Percentiles rank a stretch among this genome's conserved stretches.
Evolutionary conservation across 495 filamentous ascomycete species (phyloP).

Genomic region (Letharia columbiana): DNA sequence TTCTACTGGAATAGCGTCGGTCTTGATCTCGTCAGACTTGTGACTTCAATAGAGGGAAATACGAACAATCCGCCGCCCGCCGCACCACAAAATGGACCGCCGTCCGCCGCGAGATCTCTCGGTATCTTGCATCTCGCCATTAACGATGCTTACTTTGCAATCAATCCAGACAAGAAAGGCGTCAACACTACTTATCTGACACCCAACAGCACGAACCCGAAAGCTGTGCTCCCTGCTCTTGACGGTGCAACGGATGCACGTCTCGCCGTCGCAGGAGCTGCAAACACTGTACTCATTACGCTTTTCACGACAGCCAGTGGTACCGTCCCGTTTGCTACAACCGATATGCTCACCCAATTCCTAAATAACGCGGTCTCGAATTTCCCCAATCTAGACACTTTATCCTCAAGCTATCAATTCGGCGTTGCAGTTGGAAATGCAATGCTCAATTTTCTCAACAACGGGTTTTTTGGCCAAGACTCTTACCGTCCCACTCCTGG

Average conservation of each 20-base stretch:
- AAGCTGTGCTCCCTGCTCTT: constrained; percentile 6
- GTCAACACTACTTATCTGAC: constrained; percentile 23
- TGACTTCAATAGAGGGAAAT: constrained; percentile 23
- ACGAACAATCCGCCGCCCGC: constrained; percentile 23
- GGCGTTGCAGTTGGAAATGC: constrained; percentile 27
- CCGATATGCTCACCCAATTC: not conserved
- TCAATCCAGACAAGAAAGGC: constrained; percentile 21
- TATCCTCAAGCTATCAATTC: constrained; percentile 26
- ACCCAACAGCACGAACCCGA: constrained; percentile 13
- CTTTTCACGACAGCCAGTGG: constrained; percentile 20
- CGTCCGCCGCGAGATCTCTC: constrained; percentile 20
- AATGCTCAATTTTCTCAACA: constrained; percentile 25
- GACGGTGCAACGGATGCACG: constrained; percentile 25
- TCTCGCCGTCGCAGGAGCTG: constrained; percentile 29
- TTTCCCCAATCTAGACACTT: constrained; percentile 22
- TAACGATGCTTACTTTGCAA: constrained; percentile 31
- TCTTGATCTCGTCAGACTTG: constrained; percentile 28
- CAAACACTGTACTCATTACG: constrained; percentile 26
- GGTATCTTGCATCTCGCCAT: constrained; percentile 32
- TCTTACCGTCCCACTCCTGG: constrained; percentile 23
- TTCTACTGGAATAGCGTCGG: constrained; percentile 30
- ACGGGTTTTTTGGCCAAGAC: constrained; percentile 19
- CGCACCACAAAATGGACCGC: not conserved
- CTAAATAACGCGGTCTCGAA: not conserved
- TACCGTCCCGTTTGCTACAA: not conserved